phyloP scores from a whole-genome alignment of 345 rosid genomes.

The Lepidium africanum region DNA sequence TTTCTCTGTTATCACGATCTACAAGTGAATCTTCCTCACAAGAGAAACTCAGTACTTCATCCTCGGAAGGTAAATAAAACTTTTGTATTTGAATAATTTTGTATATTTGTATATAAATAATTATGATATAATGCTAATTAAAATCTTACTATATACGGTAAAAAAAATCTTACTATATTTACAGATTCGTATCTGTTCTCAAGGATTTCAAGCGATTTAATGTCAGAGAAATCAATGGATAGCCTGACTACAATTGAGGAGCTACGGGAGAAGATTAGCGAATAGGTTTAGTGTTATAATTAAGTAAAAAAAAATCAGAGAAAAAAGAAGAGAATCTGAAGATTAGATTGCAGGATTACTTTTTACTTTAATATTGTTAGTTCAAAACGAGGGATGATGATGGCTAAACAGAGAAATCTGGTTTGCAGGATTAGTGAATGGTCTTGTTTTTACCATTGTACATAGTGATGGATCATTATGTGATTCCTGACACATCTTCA shows the following conservation, averaged over 20 bases:
- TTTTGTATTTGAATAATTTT: not conserved
- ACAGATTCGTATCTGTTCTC: slow-evolving; percentile 40
- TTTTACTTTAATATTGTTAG: not conserved
- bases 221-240: slow-evolving; percentile 27
- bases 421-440: slow-evolving; percentile 19
- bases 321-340: not conserved
- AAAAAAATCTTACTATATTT: not conserved
- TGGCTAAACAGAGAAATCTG: slow-evolving; percentile 26
- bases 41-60: slow-evolving; percentile 38
- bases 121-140: not conserved
- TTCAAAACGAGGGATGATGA: not conserved
- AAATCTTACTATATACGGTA: not conserved
- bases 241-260: slow-evolving; percentile 21
- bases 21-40: slow-evolving; percentile 39
- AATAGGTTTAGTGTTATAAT: not conserved
- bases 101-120: not conserved
- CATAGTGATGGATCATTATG: slow-evolving; percentile 42
- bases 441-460: slow-evolving; percentile 15
- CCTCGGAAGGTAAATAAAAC: slow-evolving; percentile 35
- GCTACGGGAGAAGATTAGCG: slow-evolving; percentile 20
- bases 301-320: not conserved
- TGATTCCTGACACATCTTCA: slow-evolving; percentile 26
- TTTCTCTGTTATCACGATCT: slow-evolving; percentile 35
- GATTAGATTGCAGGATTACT: not conserved
- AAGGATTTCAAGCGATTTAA: slow-evolving; percentile 30